Evolutionary conservation across 2,329 filamentous ascomycete genomes (phyloP), one percentile per base, ranked within the genome.

Genomic region (Beauveria bassiana): DNA sequence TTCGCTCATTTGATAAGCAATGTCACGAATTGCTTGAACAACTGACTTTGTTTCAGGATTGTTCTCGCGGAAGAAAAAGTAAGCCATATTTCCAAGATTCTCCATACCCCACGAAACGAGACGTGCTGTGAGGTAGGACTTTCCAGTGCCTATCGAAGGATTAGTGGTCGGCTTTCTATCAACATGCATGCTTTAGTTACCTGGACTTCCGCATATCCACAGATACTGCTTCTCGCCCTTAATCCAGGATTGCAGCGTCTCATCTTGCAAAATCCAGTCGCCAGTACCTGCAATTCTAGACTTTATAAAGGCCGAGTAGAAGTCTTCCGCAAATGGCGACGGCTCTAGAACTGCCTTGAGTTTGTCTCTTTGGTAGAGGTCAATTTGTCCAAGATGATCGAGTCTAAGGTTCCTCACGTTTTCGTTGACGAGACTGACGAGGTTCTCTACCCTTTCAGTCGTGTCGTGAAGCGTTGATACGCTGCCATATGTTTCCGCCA

Each of bases 21-120:
- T 65, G 42, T 79, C 77, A 0, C 77, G 71, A 5, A 81, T 69
- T 1, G 77, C 78, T 59, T 78, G 76, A 10, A 76, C 71, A 8
- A 79, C 71, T 5, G 76, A 79, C 47, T 77, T 68, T 0, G 77
- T 78, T 42, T 78, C 72, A 1, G 78, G 76, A 59, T 78, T 77
- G 62, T 78, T 77, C 57, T 78, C 75, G 28, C 77, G 74, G 67
- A 80, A 80, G 67, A 78, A 81, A 60, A 79, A 79, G 67, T 79
- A 81, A 1, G 70, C 78, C 2, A 70, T 49, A 10, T 71, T 74
- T 0, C 68, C 69, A n/a, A 71, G 68, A 28, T 72, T 70, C n/a
- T 72, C 70, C 4, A 65, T 67, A n/a, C 65, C 68, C 73, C 69
- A 79, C 1, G 72, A 65, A n/a, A 81, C 74, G 7, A 80, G 69